Evolutionary conservation across 1,284 basidiomycete species (phyloP).

Genomic region (Cutaneotrichosporon cyanovorans): DNA sequence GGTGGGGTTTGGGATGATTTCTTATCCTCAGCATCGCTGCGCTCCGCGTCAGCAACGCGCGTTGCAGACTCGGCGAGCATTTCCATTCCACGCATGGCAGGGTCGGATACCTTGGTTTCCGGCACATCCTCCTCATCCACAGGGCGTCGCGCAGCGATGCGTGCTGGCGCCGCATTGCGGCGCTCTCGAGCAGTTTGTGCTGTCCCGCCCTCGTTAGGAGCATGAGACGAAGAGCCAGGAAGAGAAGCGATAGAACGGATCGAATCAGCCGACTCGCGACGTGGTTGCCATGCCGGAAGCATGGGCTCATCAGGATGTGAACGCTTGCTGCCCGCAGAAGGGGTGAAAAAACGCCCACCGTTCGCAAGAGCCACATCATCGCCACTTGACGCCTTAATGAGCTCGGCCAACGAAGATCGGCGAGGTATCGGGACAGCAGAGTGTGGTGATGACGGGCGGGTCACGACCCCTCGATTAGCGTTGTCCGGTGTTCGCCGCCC

Average conservation of each 20-base stretch:
- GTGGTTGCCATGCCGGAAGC: conserved; percentile 7
- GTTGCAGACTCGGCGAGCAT: conserved; percentile 34
- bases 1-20: too few relatives aligned
- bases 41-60: conserved; percentile 30
- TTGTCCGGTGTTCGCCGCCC: not conserved
- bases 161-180: not conserved
- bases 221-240: not conserved
- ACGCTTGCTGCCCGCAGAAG: not conserved
- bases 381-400: conserved; percentile 35
- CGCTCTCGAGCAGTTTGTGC: not conserved
- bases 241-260: conserved; percentile 18
- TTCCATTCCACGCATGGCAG: conserved; percentile 38
- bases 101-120: conserved; percentile 17
- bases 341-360: conserved; percentile 7
- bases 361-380: conserved; percentile 28
- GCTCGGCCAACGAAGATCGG: conserved; percentile 34
- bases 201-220: too few relatives aligned
- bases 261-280: conserved; percentile 29
- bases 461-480: conserved; percentile 9
- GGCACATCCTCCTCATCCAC: conserved; percentile 16
- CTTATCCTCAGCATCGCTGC: conserved; percentile 7
- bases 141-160: not conserved
- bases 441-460: conserved; percentile 26
- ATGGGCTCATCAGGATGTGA: not conserved
- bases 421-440: conserved; percentile 13